Evolutionary conservation across 225 moss, liverwort and hornwort species (phyloP).

Genomic region (Pseudoscleropodium purum): DNA sequence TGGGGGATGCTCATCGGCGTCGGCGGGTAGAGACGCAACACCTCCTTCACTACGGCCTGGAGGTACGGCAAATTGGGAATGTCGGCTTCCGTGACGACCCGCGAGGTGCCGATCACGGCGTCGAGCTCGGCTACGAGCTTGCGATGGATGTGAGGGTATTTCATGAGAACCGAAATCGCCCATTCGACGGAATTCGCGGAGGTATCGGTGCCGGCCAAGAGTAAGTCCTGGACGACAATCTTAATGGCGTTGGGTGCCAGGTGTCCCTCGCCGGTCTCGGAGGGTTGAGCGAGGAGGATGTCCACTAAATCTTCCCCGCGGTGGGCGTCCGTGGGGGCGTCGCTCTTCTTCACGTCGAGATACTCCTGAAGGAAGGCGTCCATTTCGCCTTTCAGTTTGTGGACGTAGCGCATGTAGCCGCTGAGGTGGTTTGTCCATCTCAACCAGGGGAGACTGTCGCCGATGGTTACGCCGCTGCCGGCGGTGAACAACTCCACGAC

Average conservation of each 20-base stretch:
- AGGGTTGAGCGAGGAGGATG: conserved; percentile 5
- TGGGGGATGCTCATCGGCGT: conserved; percentile 33
- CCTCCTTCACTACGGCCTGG: conserved; percentile 37
- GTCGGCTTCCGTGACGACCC: conserved; percentile 17
- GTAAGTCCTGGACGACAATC: conserved; percentile 28
- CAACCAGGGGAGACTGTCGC: conserved; percentile 24
- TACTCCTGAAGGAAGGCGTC: conserved; percentile 24
- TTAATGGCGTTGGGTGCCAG: conserved; percentile 13
- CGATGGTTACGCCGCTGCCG: not conserved
- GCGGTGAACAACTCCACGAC: not conserved
- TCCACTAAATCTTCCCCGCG: conserved; percentile 16
- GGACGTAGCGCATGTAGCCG: not conserved
- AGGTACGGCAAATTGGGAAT: conserved; percentile 18
- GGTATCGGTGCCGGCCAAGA: conserved; percentile 35
- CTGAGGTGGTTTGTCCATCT: conserved; percentile 1
- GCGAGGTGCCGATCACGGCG: not conserved
- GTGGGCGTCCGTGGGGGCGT: not conserved
- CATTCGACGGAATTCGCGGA: conserved; percentile 29
- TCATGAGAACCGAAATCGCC: conserved; percentile 27
- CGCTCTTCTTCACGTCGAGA: conserved; percentile 14
- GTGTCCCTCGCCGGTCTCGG: not conserved
- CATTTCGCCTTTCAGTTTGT: conserved; percentile 15
- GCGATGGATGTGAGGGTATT: conserved; percentile 8
- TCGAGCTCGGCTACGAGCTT: conserved; percentile 32
- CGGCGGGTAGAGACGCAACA: conserved; percentile 29